Base-by-base conservation (phyloP, 805 yeast species). In the Yamadazyma insecticola region DNA sequence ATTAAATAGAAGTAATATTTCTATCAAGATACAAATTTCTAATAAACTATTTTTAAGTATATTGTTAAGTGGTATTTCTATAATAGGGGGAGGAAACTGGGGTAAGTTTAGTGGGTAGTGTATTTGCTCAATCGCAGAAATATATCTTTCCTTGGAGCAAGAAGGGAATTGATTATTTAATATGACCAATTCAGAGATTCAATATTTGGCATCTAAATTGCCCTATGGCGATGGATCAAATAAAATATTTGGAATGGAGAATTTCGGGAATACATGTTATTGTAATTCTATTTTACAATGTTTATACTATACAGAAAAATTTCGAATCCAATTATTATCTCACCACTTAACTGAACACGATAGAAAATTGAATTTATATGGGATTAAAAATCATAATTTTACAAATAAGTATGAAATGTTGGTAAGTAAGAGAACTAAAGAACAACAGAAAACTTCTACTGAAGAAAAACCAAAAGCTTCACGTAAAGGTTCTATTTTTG, bases 201-300 rank as follows among this genome's bases (percentile, higher is more conserved):
- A 37, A 21, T 17, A 8, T 10, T 16, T 32, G 7, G 28, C 28
- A 13, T 13, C 30, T 6, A 13, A 32, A 18, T 24, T 41, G 5
- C 45, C 45, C 5, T 77, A 55, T 48, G 89, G 87, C 4, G 79
- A 78, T 50, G 89, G 88, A 2, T 62, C 78, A 5, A 64, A 72
- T 38, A 83, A 81, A 52, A 70, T 83, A 14, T 83, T 74, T 53
- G 94, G 94, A 1, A 75, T 81, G 72, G 92, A 84, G 51, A 84
- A 84, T 50, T 83, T 82, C 47, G 95, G 95, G 2, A 81, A 88
- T 53, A 88, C 97, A 0, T 92, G 97, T 60, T 90, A 90, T 61
- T 85, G 95, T 57, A 92, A 92, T 47, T 86, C 96, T 7, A 84
- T 92, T 18, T 60, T 92, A 15, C 98, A 92, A 54, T 86, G 95